These are phyloP conservation scores for Xerocomus brunneocitrinus DNA, from an alignment of 768 basidiomycete genomes.

Conservation along the genomic window DNA sequence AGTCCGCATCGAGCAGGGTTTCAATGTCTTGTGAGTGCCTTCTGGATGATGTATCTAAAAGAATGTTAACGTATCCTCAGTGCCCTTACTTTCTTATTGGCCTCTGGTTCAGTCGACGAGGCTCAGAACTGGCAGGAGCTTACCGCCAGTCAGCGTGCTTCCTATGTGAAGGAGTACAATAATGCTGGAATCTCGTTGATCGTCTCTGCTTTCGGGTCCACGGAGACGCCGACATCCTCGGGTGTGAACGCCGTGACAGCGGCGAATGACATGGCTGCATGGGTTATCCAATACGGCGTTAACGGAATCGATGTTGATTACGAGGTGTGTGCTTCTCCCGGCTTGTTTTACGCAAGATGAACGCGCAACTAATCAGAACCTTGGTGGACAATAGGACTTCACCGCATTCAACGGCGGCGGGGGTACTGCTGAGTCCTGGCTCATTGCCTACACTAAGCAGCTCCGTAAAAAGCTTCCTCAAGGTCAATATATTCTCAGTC, in stretches of 20 bases:
- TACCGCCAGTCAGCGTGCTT: slow-evolving; percentile 34
- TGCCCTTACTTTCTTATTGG: slow-evolving; percentile 40
- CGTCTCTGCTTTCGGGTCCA: slow-evolving; percentile 51
- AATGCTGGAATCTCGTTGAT: slow-evolving; percentile 55
- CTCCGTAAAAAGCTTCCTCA: slow-evolving; percentile 31
- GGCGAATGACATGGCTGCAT: slow-evolving; percentile 42
- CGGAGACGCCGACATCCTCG: slow-evolving; percentile 38
- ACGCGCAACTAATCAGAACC: neutral
- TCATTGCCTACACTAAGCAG: slow-evolving; percentile 28
- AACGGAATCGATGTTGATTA: slow-evolving; percentile 56
- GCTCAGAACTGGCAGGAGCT: slow-evolving; percentile 44
- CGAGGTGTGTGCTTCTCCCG: slow-evolving; percentile 26
- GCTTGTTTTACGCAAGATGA: neutral
- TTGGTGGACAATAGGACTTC: slow-evolving; percentile 23
- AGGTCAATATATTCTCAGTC: slow-evolving; percentile 32
- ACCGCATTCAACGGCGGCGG: slow-evolving; percentile 27
- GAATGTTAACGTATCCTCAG: slow-evolving; percentile 14
- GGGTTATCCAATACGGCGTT: slow-evolving; percentile 43
- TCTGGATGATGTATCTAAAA: neutral
- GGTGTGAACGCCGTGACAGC: slow-evolving; percentile 36
- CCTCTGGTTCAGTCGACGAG: slow-evolving; percentile 41
- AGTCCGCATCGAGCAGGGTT: slow-evolving; percentile 21
- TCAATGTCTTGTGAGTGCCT: slow-evolving; percentile 31
- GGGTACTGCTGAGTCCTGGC: slow-evolving; percentile 38
- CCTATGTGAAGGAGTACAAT: slow-evolving; percentile 44